Evolutionary conservation across 2,329 filamentous ascomycete genomes (phyloP).

Genomic region (Botrytis fragariae): DNA sequence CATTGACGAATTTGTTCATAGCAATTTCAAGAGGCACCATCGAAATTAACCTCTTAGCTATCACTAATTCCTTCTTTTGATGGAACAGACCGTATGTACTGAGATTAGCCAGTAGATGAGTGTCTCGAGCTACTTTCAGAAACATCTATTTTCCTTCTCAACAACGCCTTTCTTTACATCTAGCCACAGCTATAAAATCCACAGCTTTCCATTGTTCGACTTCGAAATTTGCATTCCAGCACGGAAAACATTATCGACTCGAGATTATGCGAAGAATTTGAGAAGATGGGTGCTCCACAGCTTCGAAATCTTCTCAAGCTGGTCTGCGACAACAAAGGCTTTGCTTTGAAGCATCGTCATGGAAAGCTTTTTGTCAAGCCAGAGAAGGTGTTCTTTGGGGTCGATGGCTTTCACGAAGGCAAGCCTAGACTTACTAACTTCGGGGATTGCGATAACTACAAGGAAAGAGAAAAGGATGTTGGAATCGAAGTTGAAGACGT

Average conservation of each 20-base stretch:
- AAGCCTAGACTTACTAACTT: not conserved
- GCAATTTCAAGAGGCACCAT: not conserved
- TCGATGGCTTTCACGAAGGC: not conserved
- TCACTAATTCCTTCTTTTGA: not conserved
- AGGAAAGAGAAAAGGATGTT: not conserved
- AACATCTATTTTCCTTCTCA: not conserved
- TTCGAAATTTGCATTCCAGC: too few relatives aligned
- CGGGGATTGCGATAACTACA: not conserved
- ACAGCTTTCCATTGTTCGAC: not conserved
- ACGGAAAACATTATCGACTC: not conserved
- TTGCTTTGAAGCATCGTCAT: not conserved
- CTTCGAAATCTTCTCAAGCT: not conserved
- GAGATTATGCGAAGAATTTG: not conserved
- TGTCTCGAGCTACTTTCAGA: not conserved
- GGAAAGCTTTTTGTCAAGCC: not conserved
- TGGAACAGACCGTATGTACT: not conserved
- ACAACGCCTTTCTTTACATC: not conserved
- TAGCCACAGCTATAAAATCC: not conserved
- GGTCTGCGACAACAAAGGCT: not conserved
- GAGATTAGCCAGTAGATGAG: too few relatives aligned
- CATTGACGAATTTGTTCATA: not conserved
- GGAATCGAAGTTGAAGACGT: not conserved
- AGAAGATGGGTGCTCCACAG: constrained; percentile 2
- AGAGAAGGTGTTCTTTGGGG: not conserved
- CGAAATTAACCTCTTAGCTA: not conserved